A percentile compares a stretch with the other conserved stretches of the same genome.
phyloP scores from a whole-genome alignment of 2,329 filamentous ascomycete genomes.

The Colletotrichum musae region DNA sequence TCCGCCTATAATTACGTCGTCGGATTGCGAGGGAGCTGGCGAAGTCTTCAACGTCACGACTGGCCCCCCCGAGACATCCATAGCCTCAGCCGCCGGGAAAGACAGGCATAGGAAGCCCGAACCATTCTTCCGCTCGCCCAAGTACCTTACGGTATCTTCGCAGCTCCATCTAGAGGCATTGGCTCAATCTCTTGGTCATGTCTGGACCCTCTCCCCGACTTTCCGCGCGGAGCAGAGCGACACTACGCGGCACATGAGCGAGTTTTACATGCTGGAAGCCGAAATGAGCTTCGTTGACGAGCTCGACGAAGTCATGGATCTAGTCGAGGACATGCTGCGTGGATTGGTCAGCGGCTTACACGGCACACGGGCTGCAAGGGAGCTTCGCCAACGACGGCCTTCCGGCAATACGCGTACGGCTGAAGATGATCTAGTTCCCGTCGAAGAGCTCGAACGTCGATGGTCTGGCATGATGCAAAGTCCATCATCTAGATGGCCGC shows the following conservation, averaged over 20 bases:
- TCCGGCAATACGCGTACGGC: conserved; percentile 42
- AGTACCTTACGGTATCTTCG: conserved; percentile 95
- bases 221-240: conserved; percentile 96
- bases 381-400: conserved; percentile 53
- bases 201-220: conserved; percentile 94
- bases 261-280: conserved; percentile 99
- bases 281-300: conserved; percentile 85
- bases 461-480: conserved; percentile 78
- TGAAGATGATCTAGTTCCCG: conserved; percentile 57
- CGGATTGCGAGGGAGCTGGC: conserved; percentile 96
- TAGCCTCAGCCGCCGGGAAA: conserved; percentile 50
- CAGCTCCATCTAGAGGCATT: conserved; percentile 96
- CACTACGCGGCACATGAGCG: conserved; percentile 92
- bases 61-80: conserved; percentile 46
- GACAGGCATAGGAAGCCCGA: conserved; percentile 56
- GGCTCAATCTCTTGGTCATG: conserved; percentile 87
- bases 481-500: conserved; percentile 73
- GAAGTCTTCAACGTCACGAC: conserved; percentile 86
- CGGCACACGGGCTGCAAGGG: conserved; percentile 58
- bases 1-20: conserved; percentile 94
- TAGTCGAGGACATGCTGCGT: conserved; percentile 85
- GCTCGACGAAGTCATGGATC: conserved; percentile 79
- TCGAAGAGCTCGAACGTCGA: conserved; percentile 71
- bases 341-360: conserved; percentile 59
- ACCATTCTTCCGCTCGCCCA: conserved; percentile 86